Conservation (phyloP, 768 basidiomycete genomes). For the Tricholoma furcatifolium region DNA sequence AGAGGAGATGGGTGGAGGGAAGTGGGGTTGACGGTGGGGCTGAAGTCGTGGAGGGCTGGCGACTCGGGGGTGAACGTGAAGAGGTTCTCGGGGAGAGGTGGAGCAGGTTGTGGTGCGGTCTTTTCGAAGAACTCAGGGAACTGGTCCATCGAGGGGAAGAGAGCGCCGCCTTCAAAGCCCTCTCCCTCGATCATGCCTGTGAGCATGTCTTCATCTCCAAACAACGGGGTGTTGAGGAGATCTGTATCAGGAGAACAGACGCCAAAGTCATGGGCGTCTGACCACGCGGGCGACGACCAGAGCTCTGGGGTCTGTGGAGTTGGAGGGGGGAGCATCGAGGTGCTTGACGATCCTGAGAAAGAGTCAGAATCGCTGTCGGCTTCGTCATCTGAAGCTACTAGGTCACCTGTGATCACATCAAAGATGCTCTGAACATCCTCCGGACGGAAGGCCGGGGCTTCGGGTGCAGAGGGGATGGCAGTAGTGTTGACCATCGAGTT, state of each 20-base stretch:
- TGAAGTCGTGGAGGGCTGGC: constrained; percentile 36
- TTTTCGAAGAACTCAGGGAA: constrained; percentile 18
- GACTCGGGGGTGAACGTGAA: constrained; percentile 53
- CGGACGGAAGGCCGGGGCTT: constrained; percentile 22
- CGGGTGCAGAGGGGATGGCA: constrained; percentile 22
- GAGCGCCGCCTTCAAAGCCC: background rate
- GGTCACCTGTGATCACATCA: constrained; percentile 15
- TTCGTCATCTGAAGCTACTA: constrained; percentile 16
- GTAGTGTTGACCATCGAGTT: constrained; percentile 27
- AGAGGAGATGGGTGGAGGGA: constrained; percentile 31
- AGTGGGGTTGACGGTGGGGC: constrained; percentile 31
- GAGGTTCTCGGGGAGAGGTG: constrained; percentile 22
- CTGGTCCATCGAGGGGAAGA: constrained; percentile 11
- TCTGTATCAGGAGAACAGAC: constrained; percentile 15
- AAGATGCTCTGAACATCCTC: constrained; percentile 20
- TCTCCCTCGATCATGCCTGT: constrained; percentile 8
- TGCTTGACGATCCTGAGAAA: constrained; percentile 2
- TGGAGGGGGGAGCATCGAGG: background rate
- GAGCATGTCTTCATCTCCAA: constrained; percentile 18
- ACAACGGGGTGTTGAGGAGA: constrained; percentile 29
- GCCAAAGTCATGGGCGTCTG: constrained; percentile 33
- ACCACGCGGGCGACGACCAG: constrained; percentile 18
- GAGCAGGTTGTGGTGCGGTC: background rate
- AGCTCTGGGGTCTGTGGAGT: constrained; percentile 19
- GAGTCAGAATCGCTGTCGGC: background rate